These are phyloP conservation scores for Crithidia fasciculata DNA, from an alignment of 208 protist genomes.

Conservation along the genomic window DNA sequence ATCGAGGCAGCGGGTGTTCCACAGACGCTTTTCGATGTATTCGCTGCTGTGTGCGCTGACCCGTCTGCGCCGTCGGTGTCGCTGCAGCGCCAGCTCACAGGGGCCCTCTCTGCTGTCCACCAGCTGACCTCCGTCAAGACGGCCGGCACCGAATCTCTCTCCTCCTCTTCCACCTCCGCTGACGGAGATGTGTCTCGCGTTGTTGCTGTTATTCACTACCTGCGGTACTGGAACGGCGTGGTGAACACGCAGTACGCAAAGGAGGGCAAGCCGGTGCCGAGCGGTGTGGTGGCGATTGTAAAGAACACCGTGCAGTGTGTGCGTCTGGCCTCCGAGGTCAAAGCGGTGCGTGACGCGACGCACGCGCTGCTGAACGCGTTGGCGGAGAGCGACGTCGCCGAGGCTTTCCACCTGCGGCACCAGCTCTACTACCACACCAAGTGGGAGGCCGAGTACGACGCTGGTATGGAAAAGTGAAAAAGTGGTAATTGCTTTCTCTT, in stretches of 20 bases:
- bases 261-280: conserved; percentile 28
- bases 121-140: conserved; percentile 79
- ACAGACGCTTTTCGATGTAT: conserved; percentile 50
- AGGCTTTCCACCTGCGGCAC: conserved; percentile 77
- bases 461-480: conserved; percentile 42
- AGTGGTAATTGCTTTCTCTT: background rate
- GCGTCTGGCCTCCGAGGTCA: conserved; percentile 77
- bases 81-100: conserved; percentile 68
- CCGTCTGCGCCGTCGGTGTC: conserved; percentile 15
- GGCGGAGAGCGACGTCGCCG: conserved; percentile 22
- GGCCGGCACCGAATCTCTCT: conserved; percentile 29
- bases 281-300: conserved; percentile 59
- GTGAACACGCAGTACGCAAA: conserved; percentile 38
- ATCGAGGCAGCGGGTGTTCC: conserved; percentile 47
- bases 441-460: conserved; percentile 81
- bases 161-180: background rate
- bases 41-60: conserved; percentile 31
- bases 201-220: conserved; percentile 44
- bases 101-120: conserved; percentile 70
- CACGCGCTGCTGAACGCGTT: conserved; percentile 56
- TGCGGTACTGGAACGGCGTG: conserved; percentile 50
- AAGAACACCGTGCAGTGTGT: conserved; percentile 85
- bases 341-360: conserved; percentile 66
- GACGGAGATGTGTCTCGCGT: conserved; percentile 34
- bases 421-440: conserved; percentile 82